Evolutionary conservation across 106 monocot genomes (phyloP).

Genomic region (Dendrobium huoshanense): DNA sequence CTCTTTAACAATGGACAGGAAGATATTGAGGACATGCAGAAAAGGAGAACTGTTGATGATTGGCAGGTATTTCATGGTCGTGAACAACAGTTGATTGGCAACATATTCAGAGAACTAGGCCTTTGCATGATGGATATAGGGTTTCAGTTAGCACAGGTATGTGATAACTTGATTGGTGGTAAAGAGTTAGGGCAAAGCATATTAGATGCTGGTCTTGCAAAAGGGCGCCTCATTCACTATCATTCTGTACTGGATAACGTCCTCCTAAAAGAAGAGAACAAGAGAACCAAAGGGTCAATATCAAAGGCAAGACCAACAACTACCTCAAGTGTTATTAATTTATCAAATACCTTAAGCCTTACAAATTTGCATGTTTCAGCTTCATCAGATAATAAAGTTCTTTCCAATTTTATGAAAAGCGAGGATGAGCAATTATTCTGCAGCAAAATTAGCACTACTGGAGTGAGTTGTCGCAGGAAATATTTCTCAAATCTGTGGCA

Average conservation of each 20-base stretch:
- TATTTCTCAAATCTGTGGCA: constrained; percentile 66
- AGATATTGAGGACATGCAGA: neutral
- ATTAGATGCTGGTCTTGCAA: constrained; percentile 55
- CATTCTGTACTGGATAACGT: constrained; percentile 55
- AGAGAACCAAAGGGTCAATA: constrained; percentile 21
- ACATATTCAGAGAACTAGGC: constrained; percentile 55
- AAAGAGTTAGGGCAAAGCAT: constrained; percentile 57
- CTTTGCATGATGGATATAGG: constrained; percentile 88
- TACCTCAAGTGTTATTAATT: neutral
- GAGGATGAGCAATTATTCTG: neutral
- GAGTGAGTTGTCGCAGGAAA: constrained; percentile 9
- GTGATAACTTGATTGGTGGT: constrained; percentile 59
- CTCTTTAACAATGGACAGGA: constrained; percentile 3
- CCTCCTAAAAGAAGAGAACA: constrained; percentile 36
- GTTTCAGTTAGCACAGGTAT: constrained; percentile 56
- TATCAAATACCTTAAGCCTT: neutral
- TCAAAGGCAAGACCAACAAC: constrained; percentile 6
- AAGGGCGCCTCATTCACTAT: constrained; percentile 91
- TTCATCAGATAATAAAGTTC: neutral
- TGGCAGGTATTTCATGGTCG: constrained; percentile 8
- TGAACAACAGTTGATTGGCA: constrained; percentile 48
- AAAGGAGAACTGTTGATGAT: constrained; percentile 5
- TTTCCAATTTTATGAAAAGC: neutral
- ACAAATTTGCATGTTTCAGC: constrained; percentile 3
- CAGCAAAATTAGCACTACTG: neutral